These are phyloP conservation scores for Dryas alaskensis DNA, from an alignment of 306 rosid species.

Conservation along the genomic window DNA sequence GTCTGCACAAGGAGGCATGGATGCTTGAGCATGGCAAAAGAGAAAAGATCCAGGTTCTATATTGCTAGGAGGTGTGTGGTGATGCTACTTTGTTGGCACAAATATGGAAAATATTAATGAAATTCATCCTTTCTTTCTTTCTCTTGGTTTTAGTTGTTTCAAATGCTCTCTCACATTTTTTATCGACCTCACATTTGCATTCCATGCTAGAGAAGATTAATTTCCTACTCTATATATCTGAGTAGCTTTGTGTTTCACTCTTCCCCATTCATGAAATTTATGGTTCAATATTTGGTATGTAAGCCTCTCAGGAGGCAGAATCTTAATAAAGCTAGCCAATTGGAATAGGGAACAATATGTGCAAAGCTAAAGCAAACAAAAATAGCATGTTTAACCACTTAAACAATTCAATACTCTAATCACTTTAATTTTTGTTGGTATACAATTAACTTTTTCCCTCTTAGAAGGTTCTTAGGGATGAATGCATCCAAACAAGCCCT, in stretches of 20 bases:
- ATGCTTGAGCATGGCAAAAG: slow-evolving; percentile 26
- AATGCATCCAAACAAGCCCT: too few relatives aligned
- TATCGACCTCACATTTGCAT: too few relatives aligned
- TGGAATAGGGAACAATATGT: neutral
- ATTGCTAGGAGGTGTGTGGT: slow-evolving; percentile 35
- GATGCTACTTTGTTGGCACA: slow-evolving; percentile 43
- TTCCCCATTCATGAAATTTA: neutral
- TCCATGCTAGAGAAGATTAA: too few relatives aligned
- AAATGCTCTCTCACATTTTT: too few relatives aligned
- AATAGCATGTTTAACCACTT: too few relatives aligned
- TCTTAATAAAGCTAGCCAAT: neutral
- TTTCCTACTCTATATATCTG: too few relatives aligned
- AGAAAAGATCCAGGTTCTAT: slow-evolving; percentile 38
- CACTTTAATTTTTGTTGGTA: too few relatives aligned
- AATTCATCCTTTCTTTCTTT: neutral
- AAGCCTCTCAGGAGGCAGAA: neutral
- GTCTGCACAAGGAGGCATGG: neutral
- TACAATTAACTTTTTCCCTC: too few relatives aligned
- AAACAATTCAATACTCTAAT: too few relatives aligned
- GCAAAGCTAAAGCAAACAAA: neutral
- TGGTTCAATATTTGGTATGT: neutral
- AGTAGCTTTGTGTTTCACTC: neutral
- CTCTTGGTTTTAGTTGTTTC: neutral
- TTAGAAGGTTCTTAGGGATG: too few relatives aligned
- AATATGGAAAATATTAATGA: slow-evolving; percentile 33